Evolutionary conservation across 164 flowering plant species (phyloP), one percentile per base, ranked within the genome.

Genomic region (Sextonia rubra): DNA sequence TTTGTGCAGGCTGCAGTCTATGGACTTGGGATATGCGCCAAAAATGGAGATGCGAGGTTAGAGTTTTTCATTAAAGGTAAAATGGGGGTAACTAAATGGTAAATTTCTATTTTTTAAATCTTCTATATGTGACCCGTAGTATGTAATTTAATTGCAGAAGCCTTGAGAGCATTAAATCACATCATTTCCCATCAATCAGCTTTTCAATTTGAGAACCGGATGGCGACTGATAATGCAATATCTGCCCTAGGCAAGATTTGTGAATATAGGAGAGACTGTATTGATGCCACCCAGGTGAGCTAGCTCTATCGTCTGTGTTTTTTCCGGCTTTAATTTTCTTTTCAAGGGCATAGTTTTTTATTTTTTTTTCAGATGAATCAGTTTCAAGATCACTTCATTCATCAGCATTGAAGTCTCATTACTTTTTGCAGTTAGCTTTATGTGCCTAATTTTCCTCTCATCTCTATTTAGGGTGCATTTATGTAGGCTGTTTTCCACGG

Each of bases 271-370:
- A 64, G 68, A 64, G 68, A 64, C 68, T 64, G 68, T 26, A 64
- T 64, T 47, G 18, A 29, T 64, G 68, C 68, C n/a, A 17, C 68
- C 29, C 68, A 30, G 68, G 68, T 64, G 68, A 64, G 68, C 14
- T 17, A 30, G 3, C 9, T 29, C 25, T 27, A 26, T 23, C 66
- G 25, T 23, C 47, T 64, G 37, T n/a, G n/a, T 64, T 64, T 64
- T 61, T 24, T 61, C 30, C 14, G 15, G 12, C 68, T 14, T 64
- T 29, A 52, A 52, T 52, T 52, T 2, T 20, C 58, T 12, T 52
- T 52, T 52, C 58, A 18, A 52, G 7, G 44, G 44, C 44, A 37
- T 37, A 37, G 1, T 37, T 6, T 37, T 7, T 37, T 20, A 52
- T 52, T 47, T 47, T 6, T 47, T 12, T 47, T 47, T 52, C 58